Evolutionary conservation across 2,329 filamentous ascomycete species (phyloP), one percentile per base, ranked within the genome.

Genomic region (Colletotrichum melonis): DNA sequence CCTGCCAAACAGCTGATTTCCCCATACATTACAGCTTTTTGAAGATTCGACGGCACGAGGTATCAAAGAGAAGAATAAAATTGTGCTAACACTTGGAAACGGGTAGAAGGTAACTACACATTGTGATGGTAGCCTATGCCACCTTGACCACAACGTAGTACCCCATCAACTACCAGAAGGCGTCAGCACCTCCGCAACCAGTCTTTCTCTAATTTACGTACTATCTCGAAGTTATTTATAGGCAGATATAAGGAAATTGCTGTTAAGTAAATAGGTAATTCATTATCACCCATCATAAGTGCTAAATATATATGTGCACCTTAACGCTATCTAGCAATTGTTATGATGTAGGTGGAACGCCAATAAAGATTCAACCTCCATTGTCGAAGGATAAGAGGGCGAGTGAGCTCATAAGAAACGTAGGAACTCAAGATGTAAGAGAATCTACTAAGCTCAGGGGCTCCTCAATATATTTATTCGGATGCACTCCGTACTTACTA

Each of bases 101-200:
- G 35, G 77, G 72, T 22, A 81, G 66, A 54, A 78, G 67, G 72
- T 81, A 81, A 59, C 69, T 73, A 63, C 80, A 81, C 80, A 81
- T 81, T 56, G 38, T 62, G 28, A 56, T 14, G 32, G 14, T 2
- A 1, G 11, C 11, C 19, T 24, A 35, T 22, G 24, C 26, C 19
- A 19, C 11, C 24, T 32, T 28, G 16, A 30, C 11, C 54, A 26
- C 26, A 26, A 26, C 32, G 11, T 35, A 35, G 11, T 3, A 35
- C 1, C 11, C 8, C 32, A 35, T 12, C 11, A 5, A 8, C 32
- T 4, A 4, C 32, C 12, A 35, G 22, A 26, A 16, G 30, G 63
- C 63, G 11, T 35, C 8, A 35, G 9, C 12, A 35, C 11, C 2
- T 5, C 32, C 32, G 9, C 12, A 11, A 12, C 16, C 16, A 12